Conservation (phyloP, 306 rosid genomes). For the Ormosia semicastrata region DNA sequence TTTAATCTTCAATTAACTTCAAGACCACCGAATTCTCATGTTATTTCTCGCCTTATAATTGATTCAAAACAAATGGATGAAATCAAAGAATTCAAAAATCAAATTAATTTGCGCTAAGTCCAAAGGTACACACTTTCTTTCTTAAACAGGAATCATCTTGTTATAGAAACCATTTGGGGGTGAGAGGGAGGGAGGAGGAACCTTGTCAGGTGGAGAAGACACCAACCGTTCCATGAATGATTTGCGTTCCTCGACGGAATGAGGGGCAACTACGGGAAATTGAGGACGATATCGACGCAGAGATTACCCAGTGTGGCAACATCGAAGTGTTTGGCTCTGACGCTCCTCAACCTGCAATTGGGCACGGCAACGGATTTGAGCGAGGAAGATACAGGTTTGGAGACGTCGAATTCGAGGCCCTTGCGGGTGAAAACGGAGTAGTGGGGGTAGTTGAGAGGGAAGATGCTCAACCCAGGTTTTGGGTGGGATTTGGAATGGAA, state of each 20-base stretch:
- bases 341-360: too few species aligned
- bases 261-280: constrained; percentile 74
- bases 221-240: constrained; percentile 80
- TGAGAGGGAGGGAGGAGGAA: too few species aligned
- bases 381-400: constrained; percentile 20
- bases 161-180: too few species aligned
- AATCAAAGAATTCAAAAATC: too few species aligned
- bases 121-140: too few species aligned
- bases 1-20: too few species aligned
- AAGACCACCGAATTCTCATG: neutral
- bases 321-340: constrained; percentile 57
- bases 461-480: neutral
- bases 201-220: too few species aligned
- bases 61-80: too few species aligned
- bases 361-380: too few species aligned
- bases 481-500: neutral
- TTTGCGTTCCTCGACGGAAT: constrained; percentile 49
- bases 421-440: too few species aligned
- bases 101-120: neutral
- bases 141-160: neutral
- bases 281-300: constrained; percentile 87
- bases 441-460: constrained; percentile 14
- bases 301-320: constrained; percentile 88
- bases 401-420: constrained; percentile 36
- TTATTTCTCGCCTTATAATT: too few species aligned